Evolutionary conservation across 257 asterid species (phyloP), one percentile per base, ranked within the genome.

Genomic region (Gardenia jasminoides): DNA sequence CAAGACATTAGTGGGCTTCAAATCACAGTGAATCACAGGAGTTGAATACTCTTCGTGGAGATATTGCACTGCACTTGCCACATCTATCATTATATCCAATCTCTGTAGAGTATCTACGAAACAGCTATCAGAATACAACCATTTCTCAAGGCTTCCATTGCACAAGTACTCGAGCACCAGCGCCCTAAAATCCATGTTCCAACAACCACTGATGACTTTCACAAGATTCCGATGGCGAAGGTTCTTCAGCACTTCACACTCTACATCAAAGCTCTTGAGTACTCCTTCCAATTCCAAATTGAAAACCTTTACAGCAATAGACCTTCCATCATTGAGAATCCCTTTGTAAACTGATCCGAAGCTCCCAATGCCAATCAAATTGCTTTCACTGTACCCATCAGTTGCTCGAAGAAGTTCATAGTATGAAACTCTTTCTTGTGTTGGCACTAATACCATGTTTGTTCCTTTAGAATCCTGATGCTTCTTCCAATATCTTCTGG

Each of bases 91-190:
- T 11, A 75, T 24, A 24, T 61, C 19, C 26, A 61, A 26, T 61
- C 36, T 61, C 26, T n/a, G 67, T 1, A 61, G 26, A n/a, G 26
- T 61, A 26, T 26, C 3, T 3, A 61, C n/a, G 17, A n/a, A 61
- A 26, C 10, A 61, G 33, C n/a, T 52, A 0, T 17, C 33, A 1
- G 71, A 58, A 16, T 78, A 46, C 48, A 78, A 41, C 81, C 70
- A 78, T 11, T 78, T 78, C 62, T 78, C 81, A 58, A 78, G 71
- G 48, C 76, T 78, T 11, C 81, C 76, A 41, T 70, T 78, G 15
- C 46, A n/a, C 68, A 78, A 41, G 70, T 69, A 78, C 11, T 78
- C 71, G 10, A 78, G 71, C 1, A 78, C 76, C 30, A 78, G 41
- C 0, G 81, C 76, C 70, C 70, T 78, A 22, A 78, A 78, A n/a